Conservation (phyloP, 192 early-diverging fungal genomes). For the Linnemannia schmuckeri region DNA sequence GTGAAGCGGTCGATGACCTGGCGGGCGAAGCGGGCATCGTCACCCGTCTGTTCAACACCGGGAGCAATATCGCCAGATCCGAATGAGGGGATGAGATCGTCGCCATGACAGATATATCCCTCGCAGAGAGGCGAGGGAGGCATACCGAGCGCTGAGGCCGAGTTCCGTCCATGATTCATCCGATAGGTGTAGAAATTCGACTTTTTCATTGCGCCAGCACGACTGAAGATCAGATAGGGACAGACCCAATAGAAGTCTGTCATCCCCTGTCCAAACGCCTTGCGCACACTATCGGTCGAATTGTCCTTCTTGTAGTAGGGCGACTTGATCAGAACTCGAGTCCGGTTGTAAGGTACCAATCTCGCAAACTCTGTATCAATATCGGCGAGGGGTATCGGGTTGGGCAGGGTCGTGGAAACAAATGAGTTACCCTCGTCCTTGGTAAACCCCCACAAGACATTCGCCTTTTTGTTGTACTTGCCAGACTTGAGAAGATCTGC, state of each 20-base stretch:
- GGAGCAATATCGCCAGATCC: not conserved
- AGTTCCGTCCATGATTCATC: not conserved
- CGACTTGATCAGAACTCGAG: not conserved
- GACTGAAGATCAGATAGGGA: conserved; percentile 11
- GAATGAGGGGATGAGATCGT: conserved; percentile 16
- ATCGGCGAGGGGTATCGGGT: conserved; percentile 16
- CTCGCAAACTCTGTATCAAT: not conserved
- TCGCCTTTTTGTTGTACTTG: conserved; percentile 9
- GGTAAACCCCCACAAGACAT: conserved; percentile 16
- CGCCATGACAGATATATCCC: conserved; percentile 4
- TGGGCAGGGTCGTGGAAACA: not conserved
- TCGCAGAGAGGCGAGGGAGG: not conserved
- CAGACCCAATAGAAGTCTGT: conserved; percentile 12
- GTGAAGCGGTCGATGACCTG: conserved; percentile 26
- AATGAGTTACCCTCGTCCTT: not conserved
- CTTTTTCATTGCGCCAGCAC: not conserved
- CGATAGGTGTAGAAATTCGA: conserved; percentile 8
- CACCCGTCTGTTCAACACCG: not conserved
- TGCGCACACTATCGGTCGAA: conserved; percentile 12
- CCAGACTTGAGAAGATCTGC: conserved; percentile 14
- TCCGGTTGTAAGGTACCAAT: not conserved
- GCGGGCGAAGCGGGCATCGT: conserved; percentile 28
- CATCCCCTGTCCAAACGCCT: not conserved
- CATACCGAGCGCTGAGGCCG: not conserved
- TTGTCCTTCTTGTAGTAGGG: conserved; percentile 18